Conservation (phyloP, 768 basidiomycete species). For the Pisolithus tinctorius region DNA sequence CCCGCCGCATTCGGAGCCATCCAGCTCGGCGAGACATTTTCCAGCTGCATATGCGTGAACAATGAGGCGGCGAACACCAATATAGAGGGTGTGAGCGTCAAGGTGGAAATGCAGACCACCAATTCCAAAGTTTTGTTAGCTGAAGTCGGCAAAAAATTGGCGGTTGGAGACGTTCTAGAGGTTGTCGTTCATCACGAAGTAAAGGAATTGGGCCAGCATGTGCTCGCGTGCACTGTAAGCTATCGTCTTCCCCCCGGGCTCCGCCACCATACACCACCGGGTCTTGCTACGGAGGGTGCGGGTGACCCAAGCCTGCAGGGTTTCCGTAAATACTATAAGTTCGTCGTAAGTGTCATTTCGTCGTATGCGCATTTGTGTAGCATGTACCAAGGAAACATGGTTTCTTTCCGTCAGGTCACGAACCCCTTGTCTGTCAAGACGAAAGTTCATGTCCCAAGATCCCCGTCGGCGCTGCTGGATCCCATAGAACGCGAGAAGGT, state of each 20-base stretch:
- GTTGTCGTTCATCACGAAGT: slow-evolving; percentile 78
- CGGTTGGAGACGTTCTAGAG: slow-evolving; percentile 56
- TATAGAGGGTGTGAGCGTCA: slow-evolving; percentile 57
- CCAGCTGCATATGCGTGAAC: slow-evolving; percentile 74
- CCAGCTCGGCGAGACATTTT: slow-evolving; percentile 86
- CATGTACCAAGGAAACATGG: background rate
- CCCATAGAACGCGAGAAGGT: slow-evolving; percentile 67
- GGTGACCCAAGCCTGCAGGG: slow-evolving; percentile 55
- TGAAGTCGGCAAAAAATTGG: slow-evolving; percentile 51
- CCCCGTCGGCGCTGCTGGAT: slow-evolving; percentile 65
- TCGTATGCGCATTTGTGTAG: background rate
- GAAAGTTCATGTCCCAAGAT: slow-evolving; percentile 74
- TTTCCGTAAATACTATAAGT: slow-evolving; percentile 89
- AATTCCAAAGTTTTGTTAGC: slow-evolving; percentile 55
- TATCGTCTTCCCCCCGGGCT: slow-evolving; percentile 67
- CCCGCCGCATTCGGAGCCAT: slow-evolving; percentile 82
- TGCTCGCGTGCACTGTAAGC: slow-evolving; percentile 76
- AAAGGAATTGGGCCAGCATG: slow-evolving; percentile 90
- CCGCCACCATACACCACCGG: slow-evolving; percentile 38
- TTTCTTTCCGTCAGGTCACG: slow-evolving; percentile 52
- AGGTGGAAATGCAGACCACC: slow-evolving; percentile 82
- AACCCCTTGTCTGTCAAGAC: slow-evolving; percentile 95
- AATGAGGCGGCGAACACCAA: slow-evolving; percentile 64
- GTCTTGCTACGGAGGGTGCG: slow-evolving; percentile 39
- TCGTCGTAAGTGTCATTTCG: slow-evolving; percentile 51